Conservation (phyloP, 73 alveolate species). For the Symbiodinium natans region DNA sequence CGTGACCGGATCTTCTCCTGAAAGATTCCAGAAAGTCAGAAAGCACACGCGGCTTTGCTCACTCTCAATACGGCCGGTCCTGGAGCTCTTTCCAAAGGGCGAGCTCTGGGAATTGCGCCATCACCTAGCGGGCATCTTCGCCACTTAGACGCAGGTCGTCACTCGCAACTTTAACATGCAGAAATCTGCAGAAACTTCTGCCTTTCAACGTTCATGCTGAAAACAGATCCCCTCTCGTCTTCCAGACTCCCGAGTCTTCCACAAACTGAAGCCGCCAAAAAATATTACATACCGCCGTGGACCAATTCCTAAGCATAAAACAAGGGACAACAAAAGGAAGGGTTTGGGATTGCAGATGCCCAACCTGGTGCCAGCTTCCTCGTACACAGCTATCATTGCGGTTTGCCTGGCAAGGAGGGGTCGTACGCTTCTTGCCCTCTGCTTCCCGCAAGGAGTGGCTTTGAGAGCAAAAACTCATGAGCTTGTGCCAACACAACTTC, state of each 20-base stretch:
- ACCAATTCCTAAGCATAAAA: no score
- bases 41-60: no score
- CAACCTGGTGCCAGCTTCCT: conserved; percentile 71
- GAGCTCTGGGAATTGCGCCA: conserved; percentile 72
- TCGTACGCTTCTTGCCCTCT: no score
- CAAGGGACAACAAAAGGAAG: neutral
- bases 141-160: neutral
- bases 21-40: neutral
- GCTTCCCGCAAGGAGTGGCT: neutral
- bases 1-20: conserved; percentile 85
- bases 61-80: no score
- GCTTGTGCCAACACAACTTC: no score
- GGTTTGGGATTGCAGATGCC: neutral
- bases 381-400: conserved; percentile 72
- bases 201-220: no score
- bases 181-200: no score
- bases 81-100: conserved; percentile 67
- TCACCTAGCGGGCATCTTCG: conserved; percentile 19
- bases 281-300: no score
- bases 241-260: neutral
- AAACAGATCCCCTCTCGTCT: no score
- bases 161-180: no score
- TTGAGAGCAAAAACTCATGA: neutral
- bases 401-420: neutral
- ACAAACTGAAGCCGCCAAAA: neutral